These are phyloP conservation scores for Coemansia sp. DNA, from an alignment of 192 early-diverging fungal species.

Conservation along the genomic window DNA sequence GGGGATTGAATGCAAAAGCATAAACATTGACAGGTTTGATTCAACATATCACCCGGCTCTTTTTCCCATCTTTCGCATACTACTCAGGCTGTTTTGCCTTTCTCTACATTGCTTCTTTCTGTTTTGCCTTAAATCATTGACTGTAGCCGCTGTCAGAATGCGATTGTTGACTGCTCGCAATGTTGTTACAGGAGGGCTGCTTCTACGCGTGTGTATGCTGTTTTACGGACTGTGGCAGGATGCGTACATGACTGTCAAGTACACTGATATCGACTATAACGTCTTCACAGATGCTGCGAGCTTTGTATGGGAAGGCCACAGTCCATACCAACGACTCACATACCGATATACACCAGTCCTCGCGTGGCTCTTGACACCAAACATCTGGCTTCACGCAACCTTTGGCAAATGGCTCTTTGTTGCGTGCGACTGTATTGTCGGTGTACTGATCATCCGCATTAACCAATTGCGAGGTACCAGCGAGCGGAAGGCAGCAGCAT, in stretches of 20 bases:
- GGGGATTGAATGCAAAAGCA: too few species aligned
- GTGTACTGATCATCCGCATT: slow-evolving; percentile 59
- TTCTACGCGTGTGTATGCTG: slow-evolving; percentile 67
- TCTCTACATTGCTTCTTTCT: neutral
- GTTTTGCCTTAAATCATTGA: neutral
- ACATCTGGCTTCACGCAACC: slow-evolving; percentile 65
- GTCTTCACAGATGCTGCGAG: slow-evolving; percentile 95
- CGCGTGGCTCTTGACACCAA: slow-evolving; percentile 86
- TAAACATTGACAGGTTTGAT: neutral
- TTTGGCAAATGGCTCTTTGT: slow-evolving; percentile 96
- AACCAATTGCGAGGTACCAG: slow-evolving; percentile 57
- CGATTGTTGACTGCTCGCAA: slow-evolving; percentile 34
- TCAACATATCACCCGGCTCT: neutral
- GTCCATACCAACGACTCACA: slow-evolving; percentile 88
- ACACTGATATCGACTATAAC: slow-evolving; percentile 97
- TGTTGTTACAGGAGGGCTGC: slow-evolving; percentile 38
- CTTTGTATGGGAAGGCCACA: slow-evolving; percentile 66
- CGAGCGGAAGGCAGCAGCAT: slow-evolving; percentile 52
- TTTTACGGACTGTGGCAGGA: slow-evolving; percentile 91
- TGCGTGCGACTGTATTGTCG: slow-evolving; percentile 74
- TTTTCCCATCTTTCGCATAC: neutral
- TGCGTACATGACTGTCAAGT: slow-evolving; percentile 84
- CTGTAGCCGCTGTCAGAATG: slow-evolving; percentile 1
- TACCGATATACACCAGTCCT: slow-evolving; percentile 97
- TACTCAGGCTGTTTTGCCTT: neutral